Evolutionary conservation across 306 rosid species (phyloP), one percentile per base, ranked within the genome.

Genomic region (Castanea sativa): DNA sequence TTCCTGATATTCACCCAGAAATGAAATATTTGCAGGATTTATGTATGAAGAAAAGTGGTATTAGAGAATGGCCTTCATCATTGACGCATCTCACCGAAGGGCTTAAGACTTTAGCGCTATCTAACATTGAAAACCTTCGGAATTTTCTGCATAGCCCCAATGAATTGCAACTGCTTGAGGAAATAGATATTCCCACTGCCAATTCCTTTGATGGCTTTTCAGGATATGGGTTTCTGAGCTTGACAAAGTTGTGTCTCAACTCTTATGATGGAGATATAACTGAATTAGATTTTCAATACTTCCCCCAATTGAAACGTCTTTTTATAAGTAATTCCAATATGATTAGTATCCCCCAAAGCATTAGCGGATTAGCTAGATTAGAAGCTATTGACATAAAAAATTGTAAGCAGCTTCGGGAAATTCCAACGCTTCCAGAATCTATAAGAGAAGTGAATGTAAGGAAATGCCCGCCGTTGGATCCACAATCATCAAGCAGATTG

Each of bases 361-460:
- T 61, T 30, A 0, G 29, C 27, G 27, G 35, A 61, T 61, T 61
- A 4, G 19, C 14, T 61, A 5, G 35, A 25, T 60, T 25, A 15
- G 0, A 5, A 0, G 0, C 0, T 0, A 16, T 25, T 25, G 0
- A 0, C 0, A 4, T 60, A 29, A 0, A 0, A 1, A 5, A 60
- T 13, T 61, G 38, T 32, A 27, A 27, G 38, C n/a, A 1, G 14
- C 68, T 61, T 61, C 68, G 35, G 27, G 16, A 49, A 13, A 49
- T 49, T 49, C 53, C 53, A 49, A 49, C 4, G 5, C 53, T 49
- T 49, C 53, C 53, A 49, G 16, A 49, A 1, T 49, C 53, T 49
- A 1, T 12, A 49, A 49, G 16, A 49, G 0, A 0, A 0, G 53
- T 3, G 53, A 0, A 0, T 12, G 16, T 13, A 49, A 1, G 0